Base-by-base conservation (phyloP, 2,329 filamentous ascomycete species). In the Colletotrichum destructivum region DNA sequence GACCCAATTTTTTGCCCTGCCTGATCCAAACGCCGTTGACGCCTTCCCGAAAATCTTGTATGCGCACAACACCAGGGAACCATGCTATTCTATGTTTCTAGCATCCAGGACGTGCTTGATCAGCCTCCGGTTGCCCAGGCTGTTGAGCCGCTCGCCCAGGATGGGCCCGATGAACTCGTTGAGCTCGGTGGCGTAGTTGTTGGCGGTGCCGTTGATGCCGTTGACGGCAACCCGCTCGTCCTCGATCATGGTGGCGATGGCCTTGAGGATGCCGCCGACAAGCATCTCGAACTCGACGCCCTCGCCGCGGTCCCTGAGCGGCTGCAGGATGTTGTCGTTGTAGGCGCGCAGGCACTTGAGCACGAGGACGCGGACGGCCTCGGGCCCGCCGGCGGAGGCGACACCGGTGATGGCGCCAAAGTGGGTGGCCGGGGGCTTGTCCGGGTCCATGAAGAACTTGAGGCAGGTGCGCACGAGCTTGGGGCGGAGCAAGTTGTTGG, bases 391-490 rank as follows among this genome's bases (percentile, higher is more conserved):
- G 31, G 97, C 92, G 1, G 92, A 90, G 2, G 92, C 88, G 3
- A 99, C 85, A 1, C 95, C 96, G 40, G 91, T 89, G 26, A 99
- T 88, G 8, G 96, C 94, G 55, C 96, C 96, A 79, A 96, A 99
- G 77, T 98, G 94, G 1, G 96, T 92, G 2, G 93, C 91, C 0
- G 95, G 89, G 0, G 95, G 91, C 78, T 95, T 94, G 54, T 91
- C 90, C 0, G 94, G 94, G 77, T 98, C 95, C 40, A 99, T 88
- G 81, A 98, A 96, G 77, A 93, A 91, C 83, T 98, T 98, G 44
- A 98, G 88, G 78, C 95, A 98, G 0, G 95, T 96, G n/a, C 96
- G 90, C 4, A 95, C 95, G 40, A 99, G 91, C 74, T 97, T 94
- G 2, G 95, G 92, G 69, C 95, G 94, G 35, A 98, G 89, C 16